Evolutionary conservation across 2,329 filamentous ascomycete species (phyloP).

Genomic region (Graphilbum sp.): DNA sequence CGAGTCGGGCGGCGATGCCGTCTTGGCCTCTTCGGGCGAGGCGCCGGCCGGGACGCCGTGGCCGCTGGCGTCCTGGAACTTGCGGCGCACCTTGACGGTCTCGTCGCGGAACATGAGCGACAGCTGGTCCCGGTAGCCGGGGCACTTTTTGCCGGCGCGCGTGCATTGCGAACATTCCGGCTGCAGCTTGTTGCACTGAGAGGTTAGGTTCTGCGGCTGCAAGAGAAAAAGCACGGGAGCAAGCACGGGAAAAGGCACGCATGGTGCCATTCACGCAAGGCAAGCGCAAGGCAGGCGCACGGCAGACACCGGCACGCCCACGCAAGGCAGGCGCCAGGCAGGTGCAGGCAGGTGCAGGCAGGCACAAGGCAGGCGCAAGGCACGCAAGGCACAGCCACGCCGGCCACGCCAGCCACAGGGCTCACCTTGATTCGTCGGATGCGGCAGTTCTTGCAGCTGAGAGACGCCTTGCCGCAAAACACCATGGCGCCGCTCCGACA

Average conservation of each 20-base stretch:
- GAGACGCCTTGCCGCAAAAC: constrained; percentile 39
- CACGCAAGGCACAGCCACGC: no score
- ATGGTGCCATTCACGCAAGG: no score
- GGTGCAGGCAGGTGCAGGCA: no score
- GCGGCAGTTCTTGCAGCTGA: constrained; percentile 37
- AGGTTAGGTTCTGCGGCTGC: not conserved
- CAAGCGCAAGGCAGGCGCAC: no score
- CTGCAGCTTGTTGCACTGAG: constrained; percentile 44
- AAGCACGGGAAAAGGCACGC: no score
- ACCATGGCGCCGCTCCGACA: constrained; percentile 23
- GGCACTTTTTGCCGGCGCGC: constrained; percentile 41
- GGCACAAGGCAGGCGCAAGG: no score
- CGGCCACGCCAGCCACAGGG: no score
- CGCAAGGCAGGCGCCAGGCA: no score
- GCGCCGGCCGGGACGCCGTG: not conserved
- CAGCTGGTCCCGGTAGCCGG: constrained; percentile 47
- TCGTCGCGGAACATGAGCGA: constrained; percentile 52
- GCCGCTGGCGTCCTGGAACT: constrained; percentile 28
- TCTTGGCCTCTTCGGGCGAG: not conserved
- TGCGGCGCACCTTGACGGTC: constrained; percentile 43
- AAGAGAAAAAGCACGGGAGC: not conserved
- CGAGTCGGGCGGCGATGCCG: no score
- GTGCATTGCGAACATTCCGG: constrained; percentile 48
- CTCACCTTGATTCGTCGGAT: constrained; percentile 40
- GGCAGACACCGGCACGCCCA: no score